These are phyloP conservation scores for Kodamaea sagamina DNA, from an alignment of 805 yeast genomes.

Conservation along the genomic window DNA sequence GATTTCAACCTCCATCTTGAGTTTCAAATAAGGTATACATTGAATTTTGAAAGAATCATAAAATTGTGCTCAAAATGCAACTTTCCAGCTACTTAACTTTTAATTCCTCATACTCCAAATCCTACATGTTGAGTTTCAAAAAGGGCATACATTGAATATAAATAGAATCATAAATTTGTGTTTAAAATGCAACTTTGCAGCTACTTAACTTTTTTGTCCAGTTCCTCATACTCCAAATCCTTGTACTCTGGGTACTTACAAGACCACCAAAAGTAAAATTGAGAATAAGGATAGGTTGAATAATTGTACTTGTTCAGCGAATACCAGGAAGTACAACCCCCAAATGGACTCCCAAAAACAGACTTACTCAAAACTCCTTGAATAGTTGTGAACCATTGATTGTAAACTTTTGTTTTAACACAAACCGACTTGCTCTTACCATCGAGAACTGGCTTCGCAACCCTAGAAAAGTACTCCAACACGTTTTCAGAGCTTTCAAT, in stretches of 20 bases:
- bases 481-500: conserved; percentile 42
- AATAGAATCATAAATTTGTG: neutral
- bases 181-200: too few species aligned
- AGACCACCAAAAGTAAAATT: conserved; percentile 32
- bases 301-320: conserved; percentile 29
- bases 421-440: conserved; percentile 30
- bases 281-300: conserved; percentile 41
- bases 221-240: conserved; percentile 22
- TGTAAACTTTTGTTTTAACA: conserved; percentile 36
- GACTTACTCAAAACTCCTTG: conserved; percentile 29
- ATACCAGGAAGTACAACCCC: conserved; percentile 46
- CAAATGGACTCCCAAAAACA: conserved; percentile 41
- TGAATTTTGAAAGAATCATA: neutral
- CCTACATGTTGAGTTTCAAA: too few species aligned
- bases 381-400: conserved; percentile 33
- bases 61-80: too few species aligned
- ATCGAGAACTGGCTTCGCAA: conserved; percentile 28
- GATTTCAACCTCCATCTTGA: too few species aligned
- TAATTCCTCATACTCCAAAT: too few species aligned
- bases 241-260: conserved; percentile 27
- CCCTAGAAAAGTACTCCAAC: conserved; percentile 24
- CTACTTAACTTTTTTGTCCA: conserved; percentile 5
- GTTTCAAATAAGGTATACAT: too few species aligned
- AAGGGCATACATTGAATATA: too few species aligned
- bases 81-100: too few species aligned